phyloP scores from a whole-genome alignment of 306 rosid species.

The Styphnolobium japonicum region DNA sequence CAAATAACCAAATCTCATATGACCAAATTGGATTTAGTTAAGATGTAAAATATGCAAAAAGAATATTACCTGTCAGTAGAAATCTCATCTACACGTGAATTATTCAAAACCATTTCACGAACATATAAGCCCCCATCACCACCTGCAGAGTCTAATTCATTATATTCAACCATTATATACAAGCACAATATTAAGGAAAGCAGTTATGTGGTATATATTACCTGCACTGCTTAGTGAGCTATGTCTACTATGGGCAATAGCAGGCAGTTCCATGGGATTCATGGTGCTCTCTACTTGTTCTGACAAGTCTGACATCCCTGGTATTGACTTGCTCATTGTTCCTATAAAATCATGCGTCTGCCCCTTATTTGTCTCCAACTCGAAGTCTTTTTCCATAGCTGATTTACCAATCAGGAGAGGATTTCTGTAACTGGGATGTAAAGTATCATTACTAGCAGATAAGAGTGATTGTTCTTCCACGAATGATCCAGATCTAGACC shows the following conservation, averaged over 20 bases:
- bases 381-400: constrained; percentile 44
- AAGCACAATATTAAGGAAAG: neutral
- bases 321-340: constrained; percentile 34
- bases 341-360: constrained; percentile 44
- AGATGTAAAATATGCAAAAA: neutral
- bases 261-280: constrained; percentile 44
- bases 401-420: constrained; percentile 44
- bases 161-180: constrained; percentile 17
- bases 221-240: constrained; percentile 71
- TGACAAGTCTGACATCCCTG: constrained; percentile 44
- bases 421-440: constrained; percentile 44
- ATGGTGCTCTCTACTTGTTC: constrained; percentile 46
- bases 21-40: neutral
- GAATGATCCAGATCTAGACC: constrained; percentile 47
- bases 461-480: constrained; percentile 48
- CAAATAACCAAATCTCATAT: neutral
- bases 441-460: constrained; percentile 38
- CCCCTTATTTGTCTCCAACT: constrained; percentile 48
- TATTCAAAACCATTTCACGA: constrained; percentile 54
- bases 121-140: constrained; percentile 50
- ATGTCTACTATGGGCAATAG: constrained; percentile 55
- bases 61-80: constrained; percentile 52
- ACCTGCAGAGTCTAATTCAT: constrained; percentile 42
- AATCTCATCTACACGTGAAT: constrained; percentile 50
- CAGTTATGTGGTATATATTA: constrained; percentile 16